Conservation (phyloP, 257 asterid species). For the Hygrophila difformis region DNA sequence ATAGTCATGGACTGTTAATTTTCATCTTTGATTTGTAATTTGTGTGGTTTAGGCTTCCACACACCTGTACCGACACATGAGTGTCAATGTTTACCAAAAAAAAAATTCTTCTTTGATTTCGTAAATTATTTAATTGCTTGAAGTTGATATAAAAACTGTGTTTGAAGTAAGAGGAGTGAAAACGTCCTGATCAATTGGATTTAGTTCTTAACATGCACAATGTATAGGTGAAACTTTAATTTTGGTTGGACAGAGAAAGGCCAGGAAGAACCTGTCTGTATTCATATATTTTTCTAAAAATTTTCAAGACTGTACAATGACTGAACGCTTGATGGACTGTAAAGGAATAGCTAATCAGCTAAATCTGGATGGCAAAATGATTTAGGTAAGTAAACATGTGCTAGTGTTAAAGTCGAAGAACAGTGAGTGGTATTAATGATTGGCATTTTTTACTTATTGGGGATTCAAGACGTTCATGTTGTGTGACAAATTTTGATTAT, state of each 20-base stretch:
- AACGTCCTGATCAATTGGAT: background rate
- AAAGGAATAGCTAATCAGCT: background rate
- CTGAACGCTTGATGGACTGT: slow-evolving; percentile 9
- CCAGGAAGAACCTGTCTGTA: background rate
- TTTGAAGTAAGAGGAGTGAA: background rate
- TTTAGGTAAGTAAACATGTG: background rate
- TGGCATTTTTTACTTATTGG: background rate
- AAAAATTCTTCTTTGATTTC: background rate
- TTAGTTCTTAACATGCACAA: slow-evolving; percentile 5
- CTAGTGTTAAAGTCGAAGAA: slow-evolving; percentile 2
- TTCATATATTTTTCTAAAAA: too few relatives aligned
- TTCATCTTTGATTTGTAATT: too few relatives aligned
- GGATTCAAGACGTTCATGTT: slow-evolving; percentile 7
- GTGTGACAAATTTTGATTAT: too few relatives aligned
- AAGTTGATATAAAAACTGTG: slow-evolving; percentile 5
- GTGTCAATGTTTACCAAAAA: too few relatives aligned
- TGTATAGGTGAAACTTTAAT: background rate
- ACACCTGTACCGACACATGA: too few relatives aligned
- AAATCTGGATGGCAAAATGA: background rate
- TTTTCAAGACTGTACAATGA: too few relatives aligned
- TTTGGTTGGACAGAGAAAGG: background rate
- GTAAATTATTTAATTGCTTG: slow-evolving; percentile 1
- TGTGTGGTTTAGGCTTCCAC: too few relatives aligned
- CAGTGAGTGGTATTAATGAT: background rate
- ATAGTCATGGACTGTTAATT: too few relatives aligned